Conservation (phyloP, 345 rosid genomes). For the Cardamine chenopodiifolia region DNA sequence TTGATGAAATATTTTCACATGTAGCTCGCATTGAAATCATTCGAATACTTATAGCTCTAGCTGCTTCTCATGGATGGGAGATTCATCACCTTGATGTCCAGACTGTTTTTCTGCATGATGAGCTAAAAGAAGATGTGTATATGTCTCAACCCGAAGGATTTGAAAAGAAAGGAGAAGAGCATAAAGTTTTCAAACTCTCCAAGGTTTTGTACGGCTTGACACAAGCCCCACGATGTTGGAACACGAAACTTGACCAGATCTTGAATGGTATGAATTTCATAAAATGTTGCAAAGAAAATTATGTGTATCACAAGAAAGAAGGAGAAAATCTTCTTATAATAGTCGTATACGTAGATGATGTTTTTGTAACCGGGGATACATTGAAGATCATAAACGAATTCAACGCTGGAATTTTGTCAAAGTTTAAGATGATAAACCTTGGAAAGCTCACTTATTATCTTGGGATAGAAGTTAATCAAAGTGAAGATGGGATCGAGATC, state of each 20-base stretch:
- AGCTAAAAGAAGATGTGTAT: background rate
- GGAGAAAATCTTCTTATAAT: background rate
- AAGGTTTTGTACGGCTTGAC: background rate
- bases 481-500: rapidly evolving
- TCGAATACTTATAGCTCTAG: rapidly evolving
- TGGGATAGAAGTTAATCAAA: too few species aligned
- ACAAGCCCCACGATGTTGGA: background rate
- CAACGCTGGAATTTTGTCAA: background rate
- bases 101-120: background rate
- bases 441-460: too few species aligned
- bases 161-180: background rate
- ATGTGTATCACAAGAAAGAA: too few species aligned
- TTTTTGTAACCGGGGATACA: background rate
- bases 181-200: background rate
- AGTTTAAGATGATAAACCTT: background rate
- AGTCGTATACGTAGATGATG: background rate
- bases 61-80: background rate
- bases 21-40: background rate
- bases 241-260: background rate
- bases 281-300: background rate
- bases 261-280: background rate
- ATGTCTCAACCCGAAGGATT: background rate
- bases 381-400: rapidly evolving
- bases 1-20: background rate
- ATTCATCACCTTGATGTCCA: background rate